Evolutionary conservation across 345 rosid genomes (phyloP).

Genomic region (Hibiscus trionum): DNA sequence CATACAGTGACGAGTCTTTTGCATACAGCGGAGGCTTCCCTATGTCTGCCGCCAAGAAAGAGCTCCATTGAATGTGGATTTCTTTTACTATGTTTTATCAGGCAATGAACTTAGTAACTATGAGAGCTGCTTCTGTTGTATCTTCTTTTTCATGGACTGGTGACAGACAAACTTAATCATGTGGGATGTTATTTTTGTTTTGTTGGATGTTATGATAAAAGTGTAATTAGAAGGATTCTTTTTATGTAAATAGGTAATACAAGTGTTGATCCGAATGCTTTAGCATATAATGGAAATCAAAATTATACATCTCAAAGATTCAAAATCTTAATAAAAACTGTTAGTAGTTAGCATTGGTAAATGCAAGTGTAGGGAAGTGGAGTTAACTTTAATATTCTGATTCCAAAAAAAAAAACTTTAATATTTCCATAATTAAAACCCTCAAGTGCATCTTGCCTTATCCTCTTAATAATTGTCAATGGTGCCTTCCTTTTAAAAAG

Average conservation of each 20-base stretch:
- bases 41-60: not conserved
- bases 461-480: not conserved
- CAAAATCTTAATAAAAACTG: no score
- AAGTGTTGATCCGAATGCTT: not conserved
- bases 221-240: not conserved
- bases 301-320: no score
- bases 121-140: not conserved
- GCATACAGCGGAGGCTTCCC: not conserved
- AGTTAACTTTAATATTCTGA: not conserved
- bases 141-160: not conserved
- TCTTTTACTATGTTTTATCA: not conserved
- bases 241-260: slow-evolving; percentile 1
- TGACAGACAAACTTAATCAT: not conserved
- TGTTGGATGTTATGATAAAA: not conserved
- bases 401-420: no score
- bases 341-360: no score
- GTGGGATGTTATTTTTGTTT: not conserved
- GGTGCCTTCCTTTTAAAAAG: slow-evolving; percentile 6
- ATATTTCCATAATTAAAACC: not conserved
- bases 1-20: slow-evolving; percentile 5
- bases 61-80: not conserved
- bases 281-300: not conserved
- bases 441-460: not conserved
- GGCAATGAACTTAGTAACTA: slow-evolving; percentile 17
- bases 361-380: not conserved